Evolutionary conservation across 306 rosid genomes (phyloP), one percentile per base, ranked within the genome.

Genomic region (Vigna radiata): DNA sequence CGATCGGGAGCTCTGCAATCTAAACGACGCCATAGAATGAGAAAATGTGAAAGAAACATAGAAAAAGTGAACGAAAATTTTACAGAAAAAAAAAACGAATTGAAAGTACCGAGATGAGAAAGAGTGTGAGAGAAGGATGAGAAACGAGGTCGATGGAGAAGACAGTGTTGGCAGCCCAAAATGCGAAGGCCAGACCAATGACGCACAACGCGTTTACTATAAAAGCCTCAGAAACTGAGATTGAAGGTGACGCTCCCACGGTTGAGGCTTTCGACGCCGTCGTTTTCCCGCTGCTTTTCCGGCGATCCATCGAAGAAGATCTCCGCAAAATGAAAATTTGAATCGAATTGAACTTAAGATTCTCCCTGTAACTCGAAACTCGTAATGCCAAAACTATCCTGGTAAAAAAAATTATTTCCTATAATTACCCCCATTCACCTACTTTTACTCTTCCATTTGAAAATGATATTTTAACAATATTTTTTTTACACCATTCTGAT

Each of bases 101-200:
- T 7, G 70, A 82, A 1, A 14, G 67, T 85, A 82, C 89, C 86
- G 62, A 82, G 52, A 85, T 79, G 78, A 82, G 11, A 68, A 82
- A 83, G 21, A 85, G 73, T 31, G 89, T 82, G 67, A 39, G 75
- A 76, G 86, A 85, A 59, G 86, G 82, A 50, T 82, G 63, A 8
- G 80, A 52, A 8, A 85, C 52, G 29, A 85, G 83, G 36, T 79
- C 5, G 67, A 76, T 19, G 54, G 83, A 79, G 76, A 65, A 85
- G 49, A 70, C 0, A 36, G 16, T 71, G 25, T 52, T 19, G 14
- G 86, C 78, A 2, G 72, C 6, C n/a, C 15, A 82, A 29, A 82
- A 59, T 4, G 89, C 48, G 23, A 61, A 27, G 56, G 27, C 78
- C 46, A 85, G 55, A 11, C 80, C 84, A 10, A 76, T 5, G 8